Base-by-base conservation (phyloP, 2,329 filamentous ascomycete genomes). In the Beauveria bassiana region DNA sequence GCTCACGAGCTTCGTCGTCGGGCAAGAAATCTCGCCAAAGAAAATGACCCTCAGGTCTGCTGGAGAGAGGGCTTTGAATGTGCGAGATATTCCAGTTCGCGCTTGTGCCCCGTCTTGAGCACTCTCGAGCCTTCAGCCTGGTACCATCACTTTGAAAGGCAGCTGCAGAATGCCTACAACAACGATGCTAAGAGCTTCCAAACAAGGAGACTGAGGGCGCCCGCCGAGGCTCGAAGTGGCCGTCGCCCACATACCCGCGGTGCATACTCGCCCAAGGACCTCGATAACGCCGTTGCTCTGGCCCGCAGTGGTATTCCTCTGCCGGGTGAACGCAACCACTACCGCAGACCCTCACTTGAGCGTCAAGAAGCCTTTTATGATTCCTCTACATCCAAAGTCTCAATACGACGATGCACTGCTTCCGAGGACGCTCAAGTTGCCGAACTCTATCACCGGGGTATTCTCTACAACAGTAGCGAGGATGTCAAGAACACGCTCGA, bases 351-450 rank as follows among this genome's bases (percentile, higher is more conserved):
- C 2, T 74, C 73, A 1, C 72, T 81, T 24, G 78, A 79, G 64
- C 70, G 79, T 10, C 74, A 81, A 65, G 77, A 79, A 49, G 79
- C 79, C 6, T 81, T 81, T 46, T 70, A 74, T 50, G 77, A 78
- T 51, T 69, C 70, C 4, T 69, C 70, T 22, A 79, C 77, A 0
- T 64, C 70, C 56, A 68, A 68, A 51, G 66, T 72, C 7, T 65
- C 68, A 14, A 38, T 71, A 0, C 66, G 66, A n/a, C 69, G 66
- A 24, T 59, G 54, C 31, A 62, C 62, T n/a, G 58, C 66, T 16
- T 67, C 57, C 1, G 71, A 76, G 12, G 75, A 77, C 46, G 70
- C 68, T 20, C 69, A 77, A 47, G 66, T 76, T 1, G 74, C 72
- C 1, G 72, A 78, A 62, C 72, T 80, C 31, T 80, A 79, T 64